Percentiles rank a stretch among this genome's conserved stretches.
These are phyloP conservation scores for Cupressus sempervirens DNA, from an alignment of 75 land plant genomes.

Conservation along the genomic window DNA sequence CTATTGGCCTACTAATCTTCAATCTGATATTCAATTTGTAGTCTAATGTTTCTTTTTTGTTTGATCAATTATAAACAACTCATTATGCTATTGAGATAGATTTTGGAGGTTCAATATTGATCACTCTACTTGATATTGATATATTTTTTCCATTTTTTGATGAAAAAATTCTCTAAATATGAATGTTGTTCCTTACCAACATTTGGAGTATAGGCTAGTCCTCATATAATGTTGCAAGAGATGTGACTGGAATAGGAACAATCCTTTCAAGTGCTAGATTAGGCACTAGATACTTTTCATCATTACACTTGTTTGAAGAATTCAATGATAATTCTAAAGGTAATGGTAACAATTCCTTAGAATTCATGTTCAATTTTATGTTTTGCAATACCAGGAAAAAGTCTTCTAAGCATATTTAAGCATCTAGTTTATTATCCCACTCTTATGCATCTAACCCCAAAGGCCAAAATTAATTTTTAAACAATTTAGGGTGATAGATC, in stretches of 20 bases:
- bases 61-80: too few relatives aligned
- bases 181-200: neutral
- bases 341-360: neutral
- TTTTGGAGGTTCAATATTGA: neutral
- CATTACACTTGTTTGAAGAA: neutral
- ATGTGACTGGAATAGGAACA: neutral
- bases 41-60: too few relatives aligned
- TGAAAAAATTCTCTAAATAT: neutral
- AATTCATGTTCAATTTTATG: neutral
- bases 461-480: neutral
- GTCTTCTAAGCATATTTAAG: neutral
- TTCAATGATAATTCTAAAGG: neutral
- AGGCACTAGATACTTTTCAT: neutral
- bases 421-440: neutral
- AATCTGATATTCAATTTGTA: too few relatives aligned
- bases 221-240: neutral
- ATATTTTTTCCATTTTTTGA: neutral
- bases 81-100: neutral
- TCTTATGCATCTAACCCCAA: neutral
- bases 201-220: conserved; percentile 1
- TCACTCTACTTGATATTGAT: neutral
- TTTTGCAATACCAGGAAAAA: neutral
- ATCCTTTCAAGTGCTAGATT: neutral
- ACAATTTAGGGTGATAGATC: too few relatives aligned
- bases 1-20: too few relatives aligned